Percentiles rank a stretch among this genome's conserved stretches.
These are phyloP conservation scores for Dacryopinax spathularia DNA, from an alignment of 768 basidiomycete species.

Conservation along the genomic window DNA sequence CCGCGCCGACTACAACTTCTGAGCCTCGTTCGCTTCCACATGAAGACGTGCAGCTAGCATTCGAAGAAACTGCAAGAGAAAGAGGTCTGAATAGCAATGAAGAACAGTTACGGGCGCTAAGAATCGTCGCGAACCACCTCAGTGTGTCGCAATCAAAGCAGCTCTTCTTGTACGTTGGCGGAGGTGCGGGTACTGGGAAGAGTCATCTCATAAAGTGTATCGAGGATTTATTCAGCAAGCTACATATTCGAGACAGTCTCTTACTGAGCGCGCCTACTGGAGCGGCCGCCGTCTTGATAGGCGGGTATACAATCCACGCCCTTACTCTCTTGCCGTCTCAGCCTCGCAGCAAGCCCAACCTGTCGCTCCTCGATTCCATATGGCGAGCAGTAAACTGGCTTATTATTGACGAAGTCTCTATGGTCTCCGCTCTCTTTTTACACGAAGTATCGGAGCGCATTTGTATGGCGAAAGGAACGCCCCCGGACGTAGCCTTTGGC, in stretches of 20 bases:
- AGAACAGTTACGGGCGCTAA: neutral
- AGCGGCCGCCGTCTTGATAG: neutral
- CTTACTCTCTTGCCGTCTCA: neutral
- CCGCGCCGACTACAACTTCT: too few relatives aligned
- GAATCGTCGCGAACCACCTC: neutral
- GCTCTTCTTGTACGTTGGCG: neutral
- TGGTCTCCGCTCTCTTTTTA: neutral
- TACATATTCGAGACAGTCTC: neutral
- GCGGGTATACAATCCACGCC: neutral
- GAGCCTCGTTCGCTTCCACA: too few relatives aligned
- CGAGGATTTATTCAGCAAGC: neutral
- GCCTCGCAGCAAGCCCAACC: neutral
- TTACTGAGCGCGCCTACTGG: neutral
- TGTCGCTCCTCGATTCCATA: neutral
- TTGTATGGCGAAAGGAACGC: neutral
- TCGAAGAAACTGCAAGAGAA: too few relatives aligned
- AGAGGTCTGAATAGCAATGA: neutral
- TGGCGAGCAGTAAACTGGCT: neutral
- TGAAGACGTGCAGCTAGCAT: too few relatives aligned
- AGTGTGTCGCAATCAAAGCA: neutral
- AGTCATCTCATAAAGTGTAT: neutral
- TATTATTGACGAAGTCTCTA: neutral
- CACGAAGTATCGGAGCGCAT: neutral
- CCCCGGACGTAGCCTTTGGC: neutral
- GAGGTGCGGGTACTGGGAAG: neutral